phyloP scores from a whole-genome alignment of 345 rosid genomes.

The Melaleuca quinquenervia region DNA sequence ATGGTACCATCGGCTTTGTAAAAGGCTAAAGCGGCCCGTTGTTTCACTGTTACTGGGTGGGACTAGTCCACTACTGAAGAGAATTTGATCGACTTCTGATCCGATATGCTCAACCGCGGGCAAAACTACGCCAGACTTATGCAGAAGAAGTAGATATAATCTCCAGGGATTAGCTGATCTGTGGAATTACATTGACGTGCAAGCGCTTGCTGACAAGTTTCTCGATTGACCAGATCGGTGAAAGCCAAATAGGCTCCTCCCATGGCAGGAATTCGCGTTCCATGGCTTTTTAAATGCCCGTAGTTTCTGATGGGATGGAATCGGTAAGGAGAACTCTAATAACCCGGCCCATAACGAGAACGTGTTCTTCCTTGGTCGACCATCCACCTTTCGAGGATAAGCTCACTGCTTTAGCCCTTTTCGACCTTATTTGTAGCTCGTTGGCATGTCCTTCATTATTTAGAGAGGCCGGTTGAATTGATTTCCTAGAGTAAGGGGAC shows the following conservation, averaged over 20 bases:
- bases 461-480: not conserved
- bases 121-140: not conserved
- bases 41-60: not conserved
- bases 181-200: not conserved
- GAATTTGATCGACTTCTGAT: not conserved
- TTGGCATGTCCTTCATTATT: not conserved
- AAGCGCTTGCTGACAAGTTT: not conserved
- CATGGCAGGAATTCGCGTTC: not conserved
- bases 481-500: not conserved
- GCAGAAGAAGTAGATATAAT: not conserved
- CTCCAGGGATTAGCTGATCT: not conserved
- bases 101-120: not conserved
- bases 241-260: not conserved
- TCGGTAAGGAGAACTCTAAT: fast-evolving
- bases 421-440: not conserved
- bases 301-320: not conserved
- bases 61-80: not conserved
- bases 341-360: not conserved
- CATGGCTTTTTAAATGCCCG: not conserved
- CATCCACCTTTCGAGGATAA: not conserved
- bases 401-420: not conserved
- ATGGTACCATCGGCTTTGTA: not conserved
- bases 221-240: not conserved
- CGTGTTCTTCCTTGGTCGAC: not conserved
- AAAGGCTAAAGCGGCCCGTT: not conserved